These are phyloP conservation scores for Silene conica DNA, from an alignment of 148 eudicot species.

Conservation along the genomic window DNA sequence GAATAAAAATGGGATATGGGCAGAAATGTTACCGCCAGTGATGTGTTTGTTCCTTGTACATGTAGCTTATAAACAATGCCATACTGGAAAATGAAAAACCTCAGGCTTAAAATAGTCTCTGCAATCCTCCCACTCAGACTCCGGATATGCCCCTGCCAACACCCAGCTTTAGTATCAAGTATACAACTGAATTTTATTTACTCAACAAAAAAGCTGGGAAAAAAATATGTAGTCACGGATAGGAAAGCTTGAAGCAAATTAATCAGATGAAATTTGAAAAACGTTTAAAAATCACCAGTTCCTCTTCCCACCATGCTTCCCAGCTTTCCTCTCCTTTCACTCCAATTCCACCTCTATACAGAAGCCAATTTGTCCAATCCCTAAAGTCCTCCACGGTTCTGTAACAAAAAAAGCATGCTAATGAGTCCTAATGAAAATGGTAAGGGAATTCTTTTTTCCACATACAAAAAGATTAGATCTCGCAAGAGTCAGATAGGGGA, in stretches of 20 bases:
- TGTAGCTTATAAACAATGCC: conserved; percentile 85
- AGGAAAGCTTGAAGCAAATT: not conserved
- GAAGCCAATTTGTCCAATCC: conserved; percentile 99
- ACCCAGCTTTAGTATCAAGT: conserved; percentile 18
- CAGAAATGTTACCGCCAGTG: conserved; percentile 56
- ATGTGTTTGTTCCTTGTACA: conserved; percentile 65
- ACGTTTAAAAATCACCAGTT: conserved; percentile 51
- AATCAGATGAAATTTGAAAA: not conserved
- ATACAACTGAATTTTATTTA: not conserved
- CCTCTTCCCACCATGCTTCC: conserved; percentile 99
- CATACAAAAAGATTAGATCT: no score
- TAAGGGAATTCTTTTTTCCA: not conserved
- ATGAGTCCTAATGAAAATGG: no score
- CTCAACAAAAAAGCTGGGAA: no score
- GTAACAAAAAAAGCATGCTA: conserved; percentile 13
- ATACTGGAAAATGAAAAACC: conserved; percentile 91
- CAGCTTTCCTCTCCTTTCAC: conserved; percentile 97
- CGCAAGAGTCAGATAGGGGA: not conserved
- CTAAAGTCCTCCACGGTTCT: conserved; percentile 95
- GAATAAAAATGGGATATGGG: not conserved
- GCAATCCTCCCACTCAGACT: conserved; percentile 67
- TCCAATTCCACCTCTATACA: conserved; percentile 96
- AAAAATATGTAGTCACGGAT: not conserved
- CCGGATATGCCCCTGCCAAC: conserved; percentile 75
- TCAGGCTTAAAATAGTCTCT: conserved; percentile 89